Conservation (phyloP, 495 filamentous ascomycete genomes). For the Penicillium turbatum region DNA sequence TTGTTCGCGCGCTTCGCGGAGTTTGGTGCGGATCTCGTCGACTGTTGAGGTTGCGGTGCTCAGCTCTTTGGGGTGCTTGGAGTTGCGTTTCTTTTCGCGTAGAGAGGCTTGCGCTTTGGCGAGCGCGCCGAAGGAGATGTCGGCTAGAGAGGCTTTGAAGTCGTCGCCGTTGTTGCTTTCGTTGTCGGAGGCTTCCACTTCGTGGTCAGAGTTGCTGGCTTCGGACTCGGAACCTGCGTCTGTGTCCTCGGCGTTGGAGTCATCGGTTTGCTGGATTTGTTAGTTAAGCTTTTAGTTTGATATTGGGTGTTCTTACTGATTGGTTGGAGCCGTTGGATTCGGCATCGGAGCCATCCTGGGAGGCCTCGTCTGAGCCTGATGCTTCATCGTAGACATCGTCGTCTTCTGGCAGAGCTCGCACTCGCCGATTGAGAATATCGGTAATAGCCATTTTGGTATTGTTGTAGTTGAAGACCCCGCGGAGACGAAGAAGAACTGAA, state of each 20-base stretch:
- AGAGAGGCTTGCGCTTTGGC: slow-evolving; percentile 77
- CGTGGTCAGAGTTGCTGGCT: slow-evolving; percentile 17
- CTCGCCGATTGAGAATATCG: slow-evolving; percentile 54
- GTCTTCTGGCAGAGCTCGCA: slow-evolving; percentile 53
- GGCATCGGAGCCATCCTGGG: slow-evolving; percentile 25
- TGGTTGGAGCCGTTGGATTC: slow-evolving; percentile 16
- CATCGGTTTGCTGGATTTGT: not conserved
- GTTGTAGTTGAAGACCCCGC: not conserved
- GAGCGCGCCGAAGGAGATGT: slow-evolving; percentile 81
- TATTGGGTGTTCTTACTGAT: not conserved
- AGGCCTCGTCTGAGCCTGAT: slow-evolving; percentile 22
- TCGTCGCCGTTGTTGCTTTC: slow-evolving; percentile 31
- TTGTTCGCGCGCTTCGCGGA: slow-evolving; percentile 37
- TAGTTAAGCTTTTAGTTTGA: not conserved
- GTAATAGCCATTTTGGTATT: slow-evolving; percentile 39
- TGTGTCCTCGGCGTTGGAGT: slow-evolving; percentile 16
- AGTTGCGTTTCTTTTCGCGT: slow-evolving; percentile 37
- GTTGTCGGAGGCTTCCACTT: slow-evolving; percentile 4
- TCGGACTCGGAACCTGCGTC: slow-evolving; percentile 23
- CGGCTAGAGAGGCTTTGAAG: slow-evolving; percentile 37
- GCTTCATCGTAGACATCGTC: slow-evolving; percentile 41
- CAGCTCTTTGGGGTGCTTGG: slow-evolving; percentile 26
- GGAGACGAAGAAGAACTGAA: slow-evolving; percentile 7
- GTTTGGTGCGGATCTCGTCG: slow-evolving; percentile 36
- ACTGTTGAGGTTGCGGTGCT: slow-evolving; percentile 22